Evolutionary conservation across 768 basidiomycete species (phyloP).

Genomic region (Auriscalpium vulgare): DNA sequence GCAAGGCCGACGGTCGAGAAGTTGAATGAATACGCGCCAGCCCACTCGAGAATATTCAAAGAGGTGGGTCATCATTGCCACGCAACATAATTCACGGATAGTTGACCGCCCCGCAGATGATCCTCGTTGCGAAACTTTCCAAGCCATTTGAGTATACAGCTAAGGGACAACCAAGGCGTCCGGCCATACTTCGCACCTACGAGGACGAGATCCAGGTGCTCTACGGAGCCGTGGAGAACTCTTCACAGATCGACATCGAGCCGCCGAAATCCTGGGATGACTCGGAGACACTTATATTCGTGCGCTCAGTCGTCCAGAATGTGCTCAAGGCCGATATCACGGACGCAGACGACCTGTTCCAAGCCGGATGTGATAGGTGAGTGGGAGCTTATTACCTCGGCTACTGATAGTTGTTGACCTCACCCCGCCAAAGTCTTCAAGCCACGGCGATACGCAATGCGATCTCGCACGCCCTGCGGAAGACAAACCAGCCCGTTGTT

Average conservation of each 20-base stretch:
- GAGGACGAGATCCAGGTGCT: conserved; percentile 38
- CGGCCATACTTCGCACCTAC: conserved; percentile 33
- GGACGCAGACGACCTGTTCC: conserved; percentile 14
- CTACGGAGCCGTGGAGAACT: conserved; percentile 20
- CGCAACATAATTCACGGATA: neutral
- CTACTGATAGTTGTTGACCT: neutral
- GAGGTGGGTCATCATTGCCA: conserved; percentile 23
- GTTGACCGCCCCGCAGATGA: conserved; percentile 28
- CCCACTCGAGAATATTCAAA: conserved; percentile 39
- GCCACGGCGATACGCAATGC: neutral
- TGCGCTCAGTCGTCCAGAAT: conserved; percentile 8
- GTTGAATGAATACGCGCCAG: conserved; percentile 34
- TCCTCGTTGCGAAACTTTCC: conserved; percentile 32
- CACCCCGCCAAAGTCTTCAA: neutral
- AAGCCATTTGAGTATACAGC: conserved; percentile 38
- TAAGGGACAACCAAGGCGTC: conserved; percentile 39
- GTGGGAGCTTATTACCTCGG: neutral
- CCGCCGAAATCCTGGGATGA: neutral
- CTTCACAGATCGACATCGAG: neutral
- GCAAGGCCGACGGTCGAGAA: conserved; percentile 31
- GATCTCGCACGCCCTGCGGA: neutral
- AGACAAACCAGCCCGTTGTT: neutral
- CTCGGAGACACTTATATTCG: neutral
- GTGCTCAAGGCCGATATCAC: conserved; percentile 1
- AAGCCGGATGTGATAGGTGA: conserved; percentile 8